Evolutionary conservation across 495 filamentous ascomycete genomes (phyloP), one percentile per base, ranked within the genome.

Genomic region (Cryomyces minteri): DNA sequence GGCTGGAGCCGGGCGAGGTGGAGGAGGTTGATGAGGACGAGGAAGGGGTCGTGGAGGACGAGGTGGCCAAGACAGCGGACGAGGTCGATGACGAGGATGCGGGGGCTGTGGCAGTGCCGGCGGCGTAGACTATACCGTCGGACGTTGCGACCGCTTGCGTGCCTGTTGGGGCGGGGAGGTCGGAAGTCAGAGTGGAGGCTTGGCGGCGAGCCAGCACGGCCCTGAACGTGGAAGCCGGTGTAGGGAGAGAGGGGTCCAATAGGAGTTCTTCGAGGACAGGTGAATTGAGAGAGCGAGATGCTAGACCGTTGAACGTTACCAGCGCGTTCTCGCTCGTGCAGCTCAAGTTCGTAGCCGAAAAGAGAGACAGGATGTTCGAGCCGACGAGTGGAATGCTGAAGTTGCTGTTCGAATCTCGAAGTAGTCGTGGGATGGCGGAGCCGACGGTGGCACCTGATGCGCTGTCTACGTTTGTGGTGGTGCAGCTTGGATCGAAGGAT

Each of bases 261-360:
- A 37, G 8, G 34, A 37, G 1, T 9, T 37, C 12, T 9, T n/a
- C 49, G 55, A 39, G 48, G 46, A 37, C 55, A 39, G 31, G 67
- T 25, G 18, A 25, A 25, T 25, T 25, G 49, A 18, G 65, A 68
- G 31, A 70, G 52, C 5, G 64, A 46, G 9, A 65, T 63, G 18
- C 58, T 54, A 9, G 67, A 59, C 42, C 62, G 49, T 4, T 37
- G 53, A 98, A 92, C 0, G 83, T 80, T 6, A 96, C 78, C 18
- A 98, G 72, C 0, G 82, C 76, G 49, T 95, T 95, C 61, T 94
- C 77, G 0, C 76, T 72, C 1, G 70, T 74, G 61, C 90, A 98
- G 41, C 77, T 78, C 32, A 92, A 66, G 47, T 78, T 78, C 32
- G 67, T 75, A 37, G 70, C 61, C 54, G 77, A 84, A 61, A 98